Conservation (phyloP, 2,329 filamentous ascomycete genomes). For the Fusarium subtropicale region DNA sequence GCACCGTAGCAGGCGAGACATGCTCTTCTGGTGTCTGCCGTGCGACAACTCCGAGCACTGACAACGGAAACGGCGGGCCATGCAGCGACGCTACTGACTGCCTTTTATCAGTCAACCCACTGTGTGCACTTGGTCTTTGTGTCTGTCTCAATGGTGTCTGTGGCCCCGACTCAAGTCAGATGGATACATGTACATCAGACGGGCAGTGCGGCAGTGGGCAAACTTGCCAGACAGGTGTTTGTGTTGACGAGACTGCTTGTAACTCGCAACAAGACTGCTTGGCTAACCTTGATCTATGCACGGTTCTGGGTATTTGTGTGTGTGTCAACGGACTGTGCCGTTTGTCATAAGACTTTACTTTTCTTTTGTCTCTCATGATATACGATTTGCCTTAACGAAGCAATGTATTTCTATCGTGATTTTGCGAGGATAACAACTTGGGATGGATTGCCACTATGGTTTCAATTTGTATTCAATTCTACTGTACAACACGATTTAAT, state of each 20-base stretch:
- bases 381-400: background rate
- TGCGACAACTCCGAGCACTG: background rate
- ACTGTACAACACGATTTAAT: background rate
- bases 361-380: background rate
- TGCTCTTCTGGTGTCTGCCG: slow-evolving; percentile 10
- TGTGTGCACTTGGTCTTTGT: slow-evolving; percentile 32
- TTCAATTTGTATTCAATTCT: no score
- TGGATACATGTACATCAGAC: background rate
- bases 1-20: slow-evolving; percentile 9
- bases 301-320: background rate
- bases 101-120: slow-evolving; percentile 2
- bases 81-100: slow-evolving; percentile 19
- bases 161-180: background rate
- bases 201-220: background rate
- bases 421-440: background rate
- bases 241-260: slow-evolving; percentile 5
- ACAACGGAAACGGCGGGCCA: background rate
- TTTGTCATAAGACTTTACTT: background rate
- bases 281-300: background rate
- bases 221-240: slow-evolving; percentile 10
- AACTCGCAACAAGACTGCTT: background rate
- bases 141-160: slow-evolving; percentile 29
- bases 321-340: slow-evolving; percentile 13
- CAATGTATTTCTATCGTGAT: no score
- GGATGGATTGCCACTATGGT: background rate